phyloP scores from a whole-genome alignment of 345 rosid species.

The Citropsis articulata region DNA sequence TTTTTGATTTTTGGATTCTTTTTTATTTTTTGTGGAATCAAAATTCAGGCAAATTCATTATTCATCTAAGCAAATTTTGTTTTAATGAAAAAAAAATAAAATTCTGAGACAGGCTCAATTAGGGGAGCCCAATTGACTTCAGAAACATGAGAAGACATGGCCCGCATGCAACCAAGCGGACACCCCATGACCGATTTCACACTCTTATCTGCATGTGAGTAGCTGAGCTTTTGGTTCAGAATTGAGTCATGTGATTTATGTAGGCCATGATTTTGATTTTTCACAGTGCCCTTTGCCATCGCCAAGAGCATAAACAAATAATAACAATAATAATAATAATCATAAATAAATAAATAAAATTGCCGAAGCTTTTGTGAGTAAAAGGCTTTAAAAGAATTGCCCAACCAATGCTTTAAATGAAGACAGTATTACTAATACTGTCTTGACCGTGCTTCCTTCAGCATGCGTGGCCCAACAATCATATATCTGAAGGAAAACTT shows the following conservation, averaged over 20 bases:
- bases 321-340: too few relatives aligned
- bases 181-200: not conserved
- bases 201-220: not conserved
- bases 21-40: too few relatives aligned
- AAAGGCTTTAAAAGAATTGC: not conserved
- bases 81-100: too few relatives aligned
- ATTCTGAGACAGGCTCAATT: not conserved
- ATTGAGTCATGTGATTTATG: not conserved
- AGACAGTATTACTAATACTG: not conserved
- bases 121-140: not conserved
- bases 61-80: too few relatives aligned
- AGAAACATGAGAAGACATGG: not conserved
- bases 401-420: not conserved
- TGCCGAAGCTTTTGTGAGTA: too few relatives aligned
- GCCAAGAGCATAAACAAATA: not conserved
- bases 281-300: not conserved
- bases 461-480: not conserved
- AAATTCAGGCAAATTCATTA: too few relatives aligned
- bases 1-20: too few relatives aligned
- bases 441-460: not conserved
- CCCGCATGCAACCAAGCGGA: not conserved
- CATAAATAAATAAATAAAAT: too few relatives aligned
- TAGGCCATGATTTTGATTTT: not conserved
- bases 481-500: not conserved
- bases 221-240: not conserved